Percentiles rank a stretch among this genome's conserved stretches.
Evolutionary conservation across 2,329 filamentous ascomycete genomes (phyloP).

Genomic region (Fusarium torulosum): DNA sequence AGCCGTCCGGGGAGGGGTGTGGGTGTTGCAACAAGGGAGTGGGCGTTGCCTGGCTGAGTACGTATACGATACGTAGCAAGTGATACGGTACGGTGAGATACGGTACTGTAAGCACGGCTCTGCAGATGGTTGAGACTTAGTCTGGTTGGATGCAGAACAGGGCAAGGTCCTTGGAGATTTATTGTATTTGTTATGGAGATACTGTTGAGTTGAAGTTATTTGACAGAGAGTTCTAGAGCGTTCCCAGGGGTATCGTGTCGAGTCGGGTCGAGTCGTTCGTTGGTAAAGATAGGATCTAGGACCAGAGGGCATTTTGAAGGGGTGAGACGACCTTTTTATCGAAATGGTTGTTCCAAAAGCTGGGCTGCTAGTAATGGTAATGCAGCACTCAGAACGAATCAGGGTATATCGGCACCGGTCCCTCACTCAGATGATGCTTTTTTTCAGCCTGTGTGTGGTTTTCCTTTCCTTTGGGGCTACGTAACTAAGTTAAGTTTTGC

Average conservation of each 20-base stretch:
- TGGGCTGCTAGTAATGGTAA: constrained; percentile 1
- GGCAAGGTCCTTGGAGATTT: not conserved
- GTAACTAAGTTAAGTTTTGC: constrained; percentile 18
- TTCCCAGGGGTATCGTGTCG: constrained; percentile 6
- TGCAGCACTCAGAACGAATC: constrained; percentile 10
- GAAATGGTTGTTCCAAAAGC: constrained; percentile 10
- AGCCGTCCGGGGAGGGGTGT: constrained; percentile 32
- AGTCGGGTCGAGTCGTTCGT: not conserved
- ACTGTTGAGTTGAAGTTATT: not conserved
- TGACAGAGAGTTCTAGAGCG: constrained; percentile 22
- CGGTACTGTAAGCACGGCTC: constrained; percentile 16
- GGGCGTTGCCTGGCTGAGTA: not conserved
- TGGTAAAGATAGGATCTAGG: constrained; percentile 20
- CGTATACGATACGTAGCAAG: constrained; percentile 11
- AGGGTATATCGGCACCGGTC: constrained; percentile 26
- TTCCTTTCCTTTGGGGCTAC: constrained; percentile 4
- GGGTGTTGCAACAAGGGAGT: constrained; percentile 1
- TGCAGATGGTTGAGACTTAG: constrained; percentile 48
- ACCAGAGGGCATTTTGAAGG: constrained; percentile 1
- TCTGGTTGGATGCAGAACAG: constrained; percentile 27
- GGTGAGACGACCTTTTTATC: constrained; percentile 28
- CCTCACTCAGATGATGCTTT: constrained; percentile 6
- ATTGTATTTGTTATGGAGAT: constrained; percentile 3
- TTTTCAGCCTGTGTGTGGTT: constrained; percentile 8
- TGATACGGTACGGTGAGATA: constrained; percentile 9